Base-by-base conservation (phyloP, 352 stramenopile species). In the Phytopythium boreale region DNA sequence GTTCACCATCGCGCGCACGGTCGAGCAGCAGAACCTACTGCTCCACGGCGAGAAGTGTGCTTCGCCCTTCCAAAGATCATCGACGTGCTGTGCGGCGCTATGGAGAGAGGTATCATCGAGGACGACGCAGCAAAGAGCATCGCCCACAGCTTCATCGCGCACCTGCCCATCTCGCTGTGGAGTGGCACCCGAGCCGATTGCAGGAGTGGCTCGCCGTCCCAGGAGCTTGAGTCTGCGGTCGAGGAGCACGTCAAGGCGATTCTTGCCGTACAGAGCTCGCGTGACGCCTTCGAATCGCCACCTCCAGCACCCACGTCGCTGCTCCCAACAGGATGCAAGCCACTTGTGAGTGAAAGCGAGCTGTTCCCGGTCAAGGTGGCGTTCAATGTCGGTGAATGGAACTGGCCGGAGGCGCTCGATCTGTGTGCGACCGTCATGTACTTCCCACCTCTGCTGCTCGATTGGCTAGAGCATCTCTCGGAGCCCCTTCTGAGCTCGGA, bases 391-490 rank as follows among this genome's bases (percentile, higher is more conserved):
- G 86, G 84, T 10, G 82, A 91, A 41, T 82, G 74, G 65, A 89
- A 88, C 37, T 93, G 86, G 80, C 53, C 60, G 22, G 64, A 81
- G 12, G 80, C 76, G 4, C 64, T 71, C 17, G 63, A 62, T 2
- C 29, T 74, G 43, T 82, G 78, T 51, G 20, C 56, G 0, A 70
- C 67, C 4, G 63, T 50, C 8, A 59, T 62, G 0, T 72, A 73
- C 55, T 67, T 76, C 37, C 66, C 76, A 8, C 71, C 79, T n/a
- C 69, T 95, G 24, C 62, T 95, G 29, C 71, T 95, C 5, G 84
- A 92, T 49, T 95, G 87, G 87, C 72, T 95, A 8, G 87, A 95
- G 52, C 82, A 95, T 50, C 74, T 95, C 31, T 61, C 64, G 3
- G 79, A 88, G 22, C 83, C 82, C 1, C 50, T 95, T 15, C 53